Evolutionary conservation across 2,329 filamentous ascomycete genomes (phyloP), one percentile per base, ranked within the genome.

Genomic region (Trichothecium sympodiale): DNA sequence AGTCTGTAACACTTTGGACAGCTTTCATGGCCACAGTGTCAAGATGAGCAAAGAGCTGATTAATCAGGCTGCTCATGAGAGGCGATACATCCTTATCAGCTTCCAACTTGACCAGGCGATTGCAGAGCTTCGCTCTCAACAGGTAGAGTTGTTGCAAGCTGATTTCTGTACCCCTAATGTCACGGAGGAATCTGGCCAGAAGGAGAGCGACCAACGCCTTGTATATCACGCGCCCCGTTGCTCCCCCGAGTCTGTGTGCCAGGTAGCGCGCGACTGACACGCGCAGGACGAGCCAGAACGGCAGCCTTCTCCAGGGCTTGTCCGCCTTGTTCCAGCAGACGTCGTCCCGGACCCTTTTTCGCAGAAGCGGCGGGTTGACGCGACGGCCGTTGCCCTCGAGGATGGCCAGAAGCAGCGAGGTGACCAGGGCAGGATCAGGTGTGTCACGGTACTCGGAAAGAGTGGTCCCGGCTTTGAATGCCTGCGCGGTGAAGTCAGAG

Each of bases 291-390:
- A 84, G 64, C 69, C 77, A 84, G 34, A 71, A 64, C 0, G 79
- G 65, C 2, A 67, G 67, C 27, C 80, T 59, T 14, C 79, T 62
- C 78, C 79, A 84, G 0, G 77, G 77, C 1, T 60, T 48, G 1
- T 62, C 51, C 0, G 63, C 58, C 1, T 64, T 48, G 1, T 54
- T 47, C 49, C 72, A 66, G 10, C 61, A 63, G 0, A 80, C 67
- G n/a, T 80, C 76, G 34, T 83, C 80, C 0, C 73, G 63, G 0
- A 82, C 64, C 3, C 46, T 63, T 49, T 84, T 84, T 1, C 60
- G 57, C 1, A 80, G 49, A 0, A 62, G 17, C 0, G 54, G 46
- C 0, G 65, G 55, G 3, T 53, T 40, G 1, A 60, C 39, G 0
- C 56, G 48, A 0, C 49, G 41, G 0, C 78, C 78, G n/a, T 71